Percentiles rank a stretch among this genome's conserved stretches.
These are phyloP conservation scores for Globisporangium canariense DNA, from an alignment of 352 stramenopile genomes.

Conservation along the genomic window DNA sequence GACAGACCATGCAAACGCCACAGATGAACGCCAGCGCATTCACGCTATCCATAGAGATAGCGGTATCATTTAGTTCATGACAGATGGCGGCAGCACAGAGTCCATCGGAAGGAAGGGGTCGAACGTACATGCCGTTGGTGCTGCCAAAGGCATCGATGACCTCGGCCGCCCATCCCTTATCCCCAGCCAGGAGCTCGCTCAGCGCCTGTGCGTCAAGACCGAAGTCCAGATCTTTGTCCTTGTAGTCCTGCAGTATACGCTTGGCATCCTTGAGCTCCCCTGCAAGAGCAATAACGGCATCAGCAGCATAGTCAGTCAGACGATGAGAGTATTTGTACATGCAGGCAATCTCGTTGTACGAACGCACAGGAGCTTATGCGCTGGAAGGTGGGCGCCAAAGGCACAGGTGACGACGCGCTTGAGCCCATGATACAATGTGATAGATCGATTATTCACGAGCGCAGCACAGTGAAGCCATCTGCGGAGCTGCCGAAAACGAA, in stretches of 20 bases:
- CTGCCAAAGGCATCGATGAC: conserved; percentile 60
- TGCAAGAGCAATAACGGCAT: conserved; percentile 11
- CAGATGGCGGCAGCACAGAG: neutral
- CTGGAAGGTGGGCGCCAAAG: conserved; percentile 43
- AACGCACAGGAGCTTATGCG: conserved; percentile 50
- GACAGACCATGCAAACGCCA: conserved; percentile 40
- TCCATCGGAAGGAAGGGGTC: neutral
- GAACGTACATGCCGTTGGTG: conserved; percentile 59
- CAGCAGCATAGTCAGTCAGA: neutral
- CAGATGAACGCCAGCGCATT: conserved; percentile 70
- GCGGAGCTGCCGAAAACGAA: neutral
- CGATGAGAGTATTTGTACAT: neutral
- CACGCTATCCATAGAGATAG: conserved; percentile 27
- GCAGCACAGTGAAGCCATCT: neutral
- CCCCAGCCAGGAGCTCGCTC: conserved; percentile 38
- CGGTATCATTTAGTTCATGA: neutral
- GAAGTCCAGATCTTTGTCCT: conserved; percentile 77
- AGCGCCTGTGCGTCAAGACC: conserved; percentile 50
- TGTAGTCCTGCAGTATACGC: conserved; percentile 56
- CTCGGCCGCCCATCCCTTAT: conserved; percentile 48
- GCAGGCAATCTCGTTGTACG: neutral
- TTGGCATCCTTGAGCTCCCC: conserved; percentile 53
- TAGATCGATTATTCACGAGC: neutral
- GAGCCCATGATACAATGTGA: conserved; percentile 36
- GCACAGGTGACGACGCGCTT: conserved; percentile 34